Conservation (phyloP, 2,329 filamentous ascomycete species). For the Rhinocladiella similis region DNA sequence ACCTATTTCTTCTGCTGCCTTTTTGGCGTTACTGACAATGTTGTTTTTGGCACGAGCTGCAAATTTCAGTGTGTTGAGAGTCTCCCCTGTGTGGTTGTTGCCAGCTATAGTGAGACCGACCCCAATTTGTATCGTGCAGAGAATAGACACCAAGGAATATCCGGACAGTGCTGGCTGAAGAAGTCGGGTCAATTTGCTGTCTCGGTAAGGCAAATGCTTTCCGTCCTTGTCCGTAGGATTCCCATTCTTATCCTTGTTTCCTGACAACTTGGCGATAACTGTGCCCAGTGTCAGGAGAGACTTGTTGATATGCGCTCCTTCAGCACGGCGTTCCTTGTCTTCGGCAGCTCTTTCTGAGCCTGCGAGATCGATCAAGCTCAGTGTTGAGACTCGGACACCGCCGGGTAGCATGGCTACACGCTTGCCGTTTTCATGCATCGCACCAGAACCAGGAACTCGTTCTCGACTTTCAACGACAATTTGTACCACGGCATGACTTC, state of each 20-base stretch:
- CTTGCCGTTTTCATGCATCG: slow-evolving; percentile 57
- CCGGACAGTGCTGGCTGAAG: slow-evolving; percentile 91
- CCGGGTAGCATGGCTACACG: slow-evolving; percentile 73
- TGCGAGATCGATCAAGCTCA: slow-evolving; percentile 93
- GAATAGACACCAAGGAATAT: slow-evolving; percentile 91
- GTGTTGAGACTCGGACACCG: slow-evolving; percentile 89
- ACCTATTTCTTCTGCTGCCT: slow-evolving; percentile 83
- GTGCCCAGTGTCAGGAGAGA: slow-evolving; percentile 92
- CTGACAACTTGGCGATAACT: slow-evolving; percentile 90
- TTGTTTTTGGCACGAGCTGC: slow-evolving; percentile 96
- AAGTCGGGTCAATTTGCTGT: slow-evolving; percentile 93
- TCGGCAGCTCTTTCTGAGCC: slow-evolving; percentile 96
- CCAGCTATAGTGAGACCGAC: slow-evolving; percentile 70
- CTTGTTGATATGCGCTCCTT: slow-evolving; percentile 98
- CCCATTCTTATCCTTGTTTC: slow-evolving; percentile 78
- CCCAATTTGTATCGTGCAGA: slow-evolving; percentile 94
- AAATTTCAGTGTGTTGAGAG: slow-evolving; percentile 94
- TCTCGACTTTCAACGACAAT: slow-evolving; percentile 97
- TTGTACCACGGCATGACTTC: slow-evolving; percentile 96
- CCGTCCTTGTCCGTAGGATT: slow-evolving; percentile 75
- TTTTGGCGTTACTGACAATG: slow-evolving; percentile 95
- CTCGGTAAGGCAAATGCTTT: slow-evolving; percentile 92
- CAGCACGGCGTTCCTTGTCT: slow-evolving; percentile 86
- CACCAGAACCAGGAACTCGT: slow-evolving; percentile 62
- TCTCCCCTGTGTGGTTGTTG: slow-evolving; percentile 79